Base-by-base conservation (phyloP, 176 grass and related monocot genomes). In the Aegilops tauschii region DNA sequence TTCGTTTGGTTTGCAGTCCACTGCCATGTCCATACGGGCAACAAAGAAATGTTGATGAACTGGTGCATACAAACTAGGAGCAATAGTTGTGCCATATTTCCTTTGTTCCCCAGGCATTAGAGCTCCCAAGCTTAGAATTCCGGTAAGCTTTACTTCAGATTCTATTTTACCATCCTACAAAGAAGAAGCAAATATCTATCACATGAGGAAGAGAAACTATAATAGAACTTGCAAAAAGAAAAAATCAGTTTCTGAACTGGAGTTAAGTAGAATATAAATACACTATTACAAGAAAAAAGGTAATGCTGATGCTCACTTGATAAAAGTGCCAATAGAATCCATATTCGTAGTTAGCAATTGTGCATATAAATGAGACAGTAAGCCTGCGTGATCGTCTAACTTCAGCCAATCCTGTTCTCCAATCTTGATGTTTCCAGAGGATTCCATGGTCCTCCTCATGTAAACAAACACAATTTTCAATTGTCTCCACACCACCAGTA, bases 41-140 rank as follows among this genome's bases (percentile, higher is more conserved):
- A 99, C 94, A 90, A 99, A 99, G 86, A 99, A 99, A 94, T 97
- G 97, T 68, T 97, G 97, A 79, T 99, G 97, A 90, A 99, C 97
- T 30, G 97, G 97, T 93, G 97, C 97, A 90, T 99, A 99, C 86
- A 99, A 68, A 89, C 92, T 92, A 73, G 97, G 97, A 74, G 97
- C 94, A 91, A 99, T 99, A 21, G 94, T 99, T 61, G 97, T 99
- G 75, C 97, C 97, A 83, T 93, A 99, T 94, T 97, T 99, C 70
- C 94, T 92, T 71, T 89, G 89, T 90, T 97, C 94, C 45, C 97
- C 97, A 45, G 97, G 97, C 92, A 93, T 92, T 71, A 99, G 81
- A 80, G 97, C 94, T 90, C 97, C 97, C 87, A 99, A 87, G 59
- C 97, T 99, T 28, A 99, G 94, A 90, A 99, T 97, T 66, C 97